Conservation (phyloP, 805 yeast species). For the Kazachstania africana region DNA sequence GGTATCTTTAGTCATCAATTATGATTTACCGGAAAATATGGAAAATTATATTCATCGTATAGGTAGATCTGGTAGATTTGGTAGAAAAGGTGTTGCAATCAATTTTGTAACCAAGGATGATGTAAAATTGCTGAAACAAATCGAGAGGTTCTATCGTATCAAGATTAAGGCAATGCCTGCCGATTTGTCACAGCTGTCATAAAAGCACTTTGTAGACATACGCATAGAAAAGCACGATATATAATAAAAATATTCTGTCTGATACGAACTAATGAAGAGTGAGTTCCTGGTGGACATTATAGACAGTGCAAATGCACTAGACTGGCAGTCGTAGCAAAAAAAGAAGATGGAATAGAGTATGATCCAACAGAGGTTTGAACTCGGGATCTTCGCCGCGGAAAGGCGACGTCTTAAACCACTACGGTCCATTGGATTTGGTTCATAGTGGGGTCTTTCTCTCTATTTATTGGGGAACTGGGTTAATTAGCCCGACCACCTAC, state of each 20-base stretch:
- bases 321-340: no score
- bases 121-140: conserved; percentile 60
- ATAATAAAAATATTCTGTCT: no score
- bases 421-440: conserved; percentile 29
- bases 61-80: conserved; percentile 98
- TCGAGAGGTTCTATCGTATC: conserved; percentile 82
- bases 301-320: no score
- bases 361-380: conserved; percentile 31
- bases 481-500: no score
- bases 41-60: conserved; percentile 96
- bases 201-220: no score
- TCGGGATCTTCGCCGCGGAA: conserved; percentile 32
- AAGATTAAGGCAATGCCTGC: conserved; percentile 92
- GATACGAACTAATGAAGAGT: no score
- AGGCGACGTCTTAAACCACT: conserved; percentile 32
- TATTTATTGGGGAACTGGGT: no score
- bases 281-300: no score
- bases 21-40: conserved; percentile 80
- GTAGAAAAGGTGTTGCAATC: conserved; percentile 96
- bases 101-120: conserved; percentile 83
- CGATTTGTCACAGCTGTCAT: conserved; percentile 39
- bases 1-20: conserved; percentile 88
- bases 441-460: no score
- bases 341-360: no score
- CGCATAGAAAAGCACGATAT: no score